A percentile compares a stretch with the other conserved stretches of the same genome.
Evolutionary conservation across 257 asterid species (phyloP).

Genomic region (Nicotiana knightiana): DNA sequence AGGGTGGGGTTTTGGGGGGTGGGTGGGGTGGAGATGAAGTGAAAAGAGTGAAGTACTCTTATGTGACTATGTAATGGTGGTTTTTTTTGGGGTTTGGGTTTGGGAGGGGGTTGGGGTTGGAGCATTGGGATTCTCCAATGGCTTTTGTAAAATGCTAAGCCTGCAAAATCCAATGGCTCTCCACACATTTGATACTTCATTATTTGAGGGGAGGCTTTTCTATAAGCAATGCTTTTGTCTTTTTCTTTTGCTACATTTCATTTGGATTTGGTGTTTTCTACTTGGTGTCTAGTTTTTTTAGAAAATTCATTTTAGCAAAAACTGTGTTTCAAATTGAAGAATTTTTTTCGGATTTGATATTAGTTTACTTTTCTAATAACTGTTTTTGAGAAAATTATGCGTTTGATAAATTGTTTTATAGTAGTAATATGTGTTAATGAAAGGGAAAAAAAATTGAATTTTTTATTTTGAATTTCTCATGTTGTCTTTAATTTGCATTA

Average conservation of each 20-base stretch:
- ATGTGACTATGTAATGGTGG: not conserved
- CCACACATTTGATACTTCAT: slow-evolving; percentile 6
- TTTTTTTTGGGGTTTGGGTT: no score
- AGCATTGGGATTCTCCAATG: slow-evolving; percentile 16
- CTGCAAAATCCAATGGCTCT: slow-evolving; percentile 10
- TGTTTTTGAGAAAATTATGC: not conserved
- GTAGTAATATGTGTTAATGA: no score
- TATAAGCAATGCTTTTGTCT: slow-evolving; percentile 12
- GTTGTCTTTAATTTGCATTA: not conserved
- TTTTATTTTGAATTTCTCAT: not conserved
- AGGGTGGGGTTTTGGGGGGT: not conserved
- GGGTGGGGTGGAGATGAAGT: not conserved
- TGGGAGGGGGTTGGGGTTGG: not conserved
- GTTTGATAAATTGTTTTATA: no score
- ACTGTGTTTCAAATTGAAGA: not conserved
- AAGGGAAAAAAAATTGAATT: no score
- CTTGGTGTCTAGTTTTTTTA: not conserved
- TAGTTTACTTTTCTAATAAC: not conserved
- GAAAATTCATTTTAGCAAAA: not conserved
- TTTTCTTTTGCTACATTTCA: slow-evolving; percentile 6
- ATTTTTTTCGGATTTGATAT: not conserved
- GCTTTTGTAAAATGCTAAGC: not conserved
- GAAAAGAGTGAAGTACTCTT: not conserved
- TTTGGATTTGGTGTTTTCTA: not conserved
- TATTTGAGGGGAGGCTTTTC: slow-evolving; percentile 13